Base-by-base conservation (phyloP, 1,139 yeast genomes). In the Blastobotrys illinoisensis region DNA sequence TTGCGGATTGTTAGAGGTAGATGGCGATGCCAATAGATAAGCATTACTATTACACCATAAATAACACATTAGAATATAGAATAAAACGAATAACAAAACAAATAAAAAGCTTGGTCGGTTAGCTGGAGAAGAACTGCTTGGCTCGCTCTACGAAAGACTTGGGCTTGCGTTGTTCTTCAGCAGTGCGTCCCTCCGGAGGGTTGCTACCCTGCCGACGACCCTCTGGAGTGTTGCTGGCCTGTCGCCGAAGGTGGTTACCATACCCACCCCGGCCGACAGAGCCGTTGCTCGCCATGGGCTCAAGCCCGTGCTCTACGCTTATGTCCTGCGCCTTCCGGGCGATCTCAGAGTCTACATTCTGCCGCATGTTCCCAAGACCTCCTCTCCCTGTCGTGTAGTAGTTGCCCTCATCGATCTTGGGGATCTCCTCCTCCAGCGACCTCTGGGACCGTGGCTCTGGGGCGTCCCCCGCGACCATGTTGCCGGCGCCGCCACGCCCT, bases 401-500 rank as follows among this genome's bases (percentile, higher is more conserved):
- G 24, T 80, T 79, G 44, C 82, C 80, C 51, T 76, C 40, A 7
- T 32, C 71, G 54, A 86, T 73, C 61, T 74, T 79, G 19, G 91
- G 93, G 19, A 86, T 80, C 59, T 78, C 81, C 24, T 85, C 79
- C 1, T 88, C 88, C 18, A 64, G 62, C 23, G 14, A 56, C 62
- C 40, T 61, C 63, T 63, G 81, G 83, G 3, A 48, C 46, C 36
- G 40, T 2, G 82, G 80, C 9, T 82, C 76, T 7, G 83, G 82
- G 44, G 74, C 67, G 46, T 74, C 68, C 47, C 82, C 72, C 1
- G 74, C 62, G 60, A 79, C 75, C 55, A 86, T 82, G 66, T 86
- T 86, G 7, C 93, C 93, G 0, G 88, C 87, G 3, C 95, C 93
- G 9, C 95, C 95, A 60, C 95, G 77, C 9, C 93, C 93, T 0